Percentiles rank a stretch among this genome's conserved stretches.
Evolutionary conservation across 2,329 filamentous ascomycete species (phyloP).

Genomic region (Nemania sp.): DNA sequence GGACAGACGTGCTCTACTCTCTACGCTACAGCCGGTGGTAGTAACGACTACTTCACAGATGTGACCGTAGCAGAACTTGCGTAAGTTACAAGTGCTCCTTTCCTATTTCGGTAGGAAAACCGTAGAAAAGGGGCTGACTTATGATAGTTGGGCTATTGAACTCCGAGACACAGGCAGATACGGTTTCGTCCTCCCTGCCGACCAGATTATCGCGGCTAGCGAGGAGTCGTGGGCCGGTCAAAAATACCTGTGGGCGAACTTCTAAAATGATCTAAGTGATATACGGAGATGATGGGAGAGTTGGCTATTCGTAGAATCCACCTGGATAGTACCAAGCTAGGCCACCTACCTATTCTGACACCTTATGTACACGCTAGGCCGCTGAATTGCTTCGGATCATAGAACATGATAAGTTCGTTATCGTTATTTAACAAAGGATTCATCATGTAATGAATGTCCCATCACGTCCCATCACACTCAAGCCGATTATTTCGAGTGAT

Average conservation of each 20-base stretch:
- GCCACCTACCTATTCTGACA: neutral
- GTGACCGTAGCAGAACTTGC: conserved; percentile 45
- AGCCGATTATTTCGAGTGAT: neutral
- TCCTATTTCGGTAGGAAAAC: neutral
- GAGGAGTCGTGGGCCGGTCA: conserved; percentile 50
- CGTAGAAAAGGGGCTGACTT: conserved; percentile 22
- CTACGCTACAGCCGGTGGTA: conserved; percentile 49
- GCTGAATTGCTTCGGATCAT: neutral
- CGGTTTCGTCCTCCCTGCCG: conserved; percentile 48
- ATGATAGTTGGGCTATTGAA: conserved; percentile 49
- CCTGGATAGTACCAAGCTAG: neutral
- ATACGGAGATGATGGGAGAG: neutral
- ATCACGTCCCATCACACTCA: neutral
- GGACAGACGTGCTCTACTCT: conserved; percentile 55
- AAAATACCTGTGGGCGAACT: conserved; percentile 47
- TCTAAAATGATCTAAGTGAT: conserved; percentile 20
- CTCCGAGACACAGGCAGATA: conserved; percentile 49
- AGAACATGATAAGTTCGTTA: conserved; percentile 1
- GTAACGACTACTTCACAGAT: conserved; percentile 51
- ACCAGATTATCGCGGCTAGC: conserved; percentile 48
- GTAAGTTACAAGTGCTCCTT: conserved; percentile 38
- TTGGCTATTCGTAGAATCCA: neutral
- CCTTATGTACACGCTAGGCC: neutral
- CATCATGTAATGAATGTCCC: neutral
- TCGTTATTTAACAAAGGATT: neutral